Percentiles rank a stretch among this genome's conserved stretches.
phyloP scores from a whole-genome alignment of 345 rosid species.

The Durio zibethinus region DNA sequence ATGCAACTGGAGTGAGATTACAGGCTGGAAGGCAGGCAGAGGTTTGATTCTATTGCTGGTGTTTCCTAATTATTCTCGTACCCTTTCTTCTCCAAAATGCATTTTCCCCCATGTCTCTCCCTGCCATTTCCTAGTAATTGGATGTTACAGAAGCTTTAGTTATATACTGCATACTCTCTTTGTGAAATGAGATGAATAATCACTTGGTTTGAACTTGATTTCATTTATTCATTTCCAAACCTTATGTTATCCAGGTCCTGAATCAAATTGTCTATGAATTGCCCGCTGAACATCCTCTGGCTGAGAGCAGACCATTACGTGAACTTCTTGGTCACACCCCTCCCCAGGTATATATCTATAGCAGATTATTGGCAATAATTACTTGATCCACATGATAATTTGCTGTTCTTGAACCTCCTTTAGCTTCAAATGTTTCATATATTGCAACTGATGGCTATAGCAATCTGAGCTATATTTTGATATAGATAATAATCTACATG shows the following conservation, averaged over 20 bases:
- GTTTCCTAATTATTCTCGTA: constrained; percentile 10
- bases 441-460: background rate
- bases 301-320: constrained; percentile 72
- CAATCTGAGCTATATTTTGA: background rate
- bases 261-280: constrained; percentile 94
- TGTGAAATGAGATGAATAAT: background rate
- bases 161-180: background rate
- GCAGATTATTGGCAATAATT: background rate
- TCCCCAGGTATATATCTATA: constrained; percentile 51
- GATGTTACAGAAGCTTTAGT: background rate
- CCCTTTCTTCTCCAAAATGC: background rate
- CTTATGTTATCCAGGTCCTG: constrained; percentile 48
- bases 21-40: constrained; percentile 97
- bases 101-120: background rate
- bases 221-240: constrained; percentile 16
- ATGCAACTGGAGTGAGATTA: constrained; percentile 82
- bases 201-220: background rate
- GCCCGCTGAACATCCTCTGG: constrained; percentile 90
- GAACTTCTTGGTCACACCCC: constrained; percentile 95
- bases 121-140: background rate
- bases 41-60: constrained; percentile 38
- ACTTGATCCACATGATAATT: background rate
- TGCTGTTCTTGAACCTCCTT: background rate
- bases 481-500: background rate
- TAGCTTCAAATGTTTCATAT: background rate